Percentiles rank a stretch among this genome's conserved stretches.
phyloP scores from a whole-genome alignment of 1,139 yeast species.

The Debaryomycetaceae sp. region DNA sequence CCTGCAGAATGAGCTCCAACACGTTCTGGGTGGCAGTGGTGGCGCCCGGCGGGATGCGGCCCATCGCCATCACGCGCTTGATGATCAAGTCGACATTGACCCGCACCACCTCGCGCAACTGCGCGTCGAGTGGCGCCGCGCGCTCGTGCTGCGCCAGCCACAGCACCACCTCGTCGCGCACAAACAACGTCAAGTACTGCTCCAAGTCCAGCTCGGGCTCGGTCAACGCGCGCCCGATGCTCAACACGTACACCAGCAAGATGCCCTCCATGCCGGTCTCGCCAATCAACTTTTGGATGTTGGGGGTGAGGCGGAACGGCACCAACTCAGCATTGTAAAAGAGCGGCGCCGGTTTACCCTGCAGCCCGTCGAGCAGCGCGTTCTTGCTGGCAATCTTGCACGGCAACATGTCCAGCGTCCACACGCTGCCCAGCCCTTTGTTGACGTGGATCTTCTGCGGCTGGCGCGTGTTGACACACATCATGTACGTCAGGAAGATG shows the following conservation, averaged over 20 bases:
- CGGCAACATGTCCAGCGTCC: constrained; percentile 96
- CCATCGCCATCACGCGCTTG: constrained; percentile 64
- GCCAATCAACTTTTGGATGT: constrained; percentile 89
- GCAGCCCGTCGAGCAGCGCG: constrained; percentile 54
- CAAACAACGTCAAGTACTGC: constrained; percentile 84
- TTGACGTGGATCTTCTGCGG: constrained; percentile 91
- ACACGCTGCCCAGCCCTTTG: constrained; percentile 78
- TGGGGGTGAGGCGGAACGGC: constrained; percentile 95
- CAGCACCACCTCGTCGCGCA: constrained; percentile 88
- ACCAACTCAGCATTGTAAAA: constrained; percentile 93
- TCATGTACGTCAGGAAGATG: constrained; percentile 87
- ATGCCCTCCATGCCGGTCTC: constrained; percentile 90
- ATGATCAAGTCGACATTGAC: constrained; percentile 83
- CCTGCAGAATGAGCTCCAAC: constrained; percentile 86
- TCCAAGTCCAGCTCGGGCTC: constrained; percentile 90
- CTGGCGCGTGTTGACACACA: constrained; percentile 89
- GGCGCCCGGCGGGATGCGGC: constrained; percentile 72
- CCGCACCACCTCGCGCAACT: constrained; percentile 80
- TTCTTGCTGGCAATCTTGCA: constrained; percentile 66
- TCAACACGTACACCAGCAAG: constrained; percentile 77
- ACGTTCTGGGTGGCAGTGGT: constrained; percentile 89
- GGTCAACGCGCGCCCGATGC: constrained; percentile 81
- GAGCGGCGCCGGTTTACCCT: constrained; percentile 68
- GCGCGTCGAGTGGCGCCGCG: constrained; percentile 68
- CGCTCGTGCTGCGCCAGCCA: constrained; percentile 90